Conservation (phyloP, 1,139 yeast genomes). For the Suhomyces chickasaworum region DNA sequence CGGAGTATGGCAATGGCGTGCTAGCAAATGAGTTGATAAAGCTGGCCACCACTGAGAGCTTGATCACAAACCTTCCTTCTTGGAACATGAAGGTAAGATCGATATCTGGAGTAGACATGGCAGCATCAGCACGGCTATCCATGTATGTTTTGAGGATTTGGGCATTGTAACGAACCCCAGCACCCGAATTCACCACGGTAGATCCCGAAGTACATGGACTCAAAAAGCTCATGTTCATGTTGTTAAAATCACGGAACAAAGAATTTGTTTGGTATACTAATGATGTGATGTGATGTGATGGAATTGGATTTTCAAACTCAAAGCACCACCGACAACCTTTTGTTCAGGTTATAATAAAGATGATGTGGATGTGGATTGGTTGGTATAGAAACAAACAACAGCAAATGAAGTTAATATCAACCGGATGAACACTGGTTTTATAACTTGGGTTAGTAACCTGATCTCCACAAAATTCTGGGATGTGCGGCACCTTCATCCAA, state of each 20-base stretch:
- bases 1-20: constrained; percentile 7
- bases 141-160: constrained; percentile 17
- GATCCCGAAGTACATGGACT: constrained; percentile 19
- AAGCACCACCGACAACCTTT: too few species aligned
- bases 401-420: background rate
- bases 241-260: background rate
- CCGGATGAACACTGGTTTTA: background rate
- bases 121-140: constrained; percentile 11
- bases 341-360: too few species aligned
- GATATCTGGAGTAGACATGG: constrained; percentile 6
- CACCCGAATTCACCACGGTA: constrained; percentile 13
- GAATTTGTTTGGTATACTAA: too few species aligned
- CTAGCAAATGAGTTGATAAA: constrained; percentile 17
- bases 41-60: constrained; percentile 17
- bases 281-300: too few species aligned
- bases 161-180: constrained; percentile 13
- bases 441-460: background rate
- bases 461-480: constrained; percentile 1
- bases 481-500: background rate
- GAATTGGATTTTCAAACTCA: too few species aligned
- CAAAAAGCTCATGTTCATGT: constrained; percentile 5
- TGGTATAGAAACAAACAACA: too few species aligned
- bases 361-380: too few species aligned
- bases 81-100: constrained; percentile 16
- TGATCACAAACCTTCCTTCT: constrained; percentile 15